Evolutionary conservation across 1,284 basidiomycete genomes (phyloP).

Genomic region (Coniophora puteana): DNA sequence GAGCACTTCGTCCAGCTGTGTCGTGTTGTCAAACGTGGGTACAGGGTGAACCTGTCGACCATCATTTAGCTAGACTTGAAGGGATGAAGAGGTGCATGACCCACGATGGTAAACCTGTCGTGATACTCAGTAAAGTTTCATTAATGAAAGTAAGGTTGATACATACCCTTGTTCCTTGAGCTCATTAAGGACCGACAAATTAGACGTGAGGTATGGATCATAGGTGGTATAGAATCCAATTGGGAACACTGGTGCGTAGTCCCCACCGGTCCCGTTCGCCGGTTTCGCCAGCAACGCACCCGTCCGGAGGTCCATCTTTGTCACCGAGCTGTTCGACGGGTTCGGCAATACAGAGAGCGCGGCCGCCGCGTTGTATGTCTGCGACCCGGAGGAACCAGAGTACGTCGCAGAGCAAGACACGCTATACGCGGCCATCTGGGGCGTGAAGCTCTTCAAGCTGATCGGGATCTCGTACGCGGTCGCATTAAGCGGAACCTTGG

Average conservation of each 20-base stretch:
- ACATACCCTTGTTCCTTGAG: conserved; percentile 61
- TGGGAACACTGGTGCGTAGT: conserved; percentile 60
- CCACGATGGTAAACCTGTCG: too few relatives aligned
- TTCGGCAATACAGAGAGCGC: conserved; percentile 58
- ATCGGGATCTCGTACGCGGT: conserved; percentile 22
- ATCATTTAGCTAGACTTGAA: background rate
- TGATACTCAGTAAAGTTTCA: too few relatives aligned
- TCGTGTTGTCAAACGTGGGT: conserved; percentile 58
- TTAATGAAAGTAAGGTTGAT: background rate
- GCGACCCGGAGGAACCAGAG: conserved; percentile 17
- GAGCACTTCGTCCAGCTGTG: conserved; percentile 51
- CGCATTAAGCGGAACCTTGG: conserved; percentile 24
- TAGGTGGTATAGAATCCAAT: conserved; percentile 75
- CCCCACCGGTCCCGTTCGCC: conserved; percentile 41
- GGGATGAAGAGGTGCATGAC: background rate
- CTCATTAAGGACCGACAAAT: conserved; percentile 53
- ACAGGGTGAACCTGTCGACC: conserved; percentile 64
- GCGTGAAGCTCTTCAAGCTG: conserved; percentile 17
- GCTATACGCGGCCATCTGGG: conserved; percentile 23
- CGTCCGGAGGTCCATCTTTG: conserved; percentile 69
- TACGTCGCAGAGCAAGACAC: conserved; percentile 24
- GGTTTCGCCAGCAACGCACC: conserved; percentile 62
- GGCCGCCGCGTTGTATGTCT: conserved; percentile 44
- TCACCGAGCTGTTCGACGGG: conserved; percentile 45
- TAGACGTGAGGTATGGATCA: conserved; percentile 50